These are phyloP conservation scores for Tolypocladium guangdongense DNA, from an alignment of 2,329 filamentous ascomycete species.

Conservation along the genomic window DNA sequence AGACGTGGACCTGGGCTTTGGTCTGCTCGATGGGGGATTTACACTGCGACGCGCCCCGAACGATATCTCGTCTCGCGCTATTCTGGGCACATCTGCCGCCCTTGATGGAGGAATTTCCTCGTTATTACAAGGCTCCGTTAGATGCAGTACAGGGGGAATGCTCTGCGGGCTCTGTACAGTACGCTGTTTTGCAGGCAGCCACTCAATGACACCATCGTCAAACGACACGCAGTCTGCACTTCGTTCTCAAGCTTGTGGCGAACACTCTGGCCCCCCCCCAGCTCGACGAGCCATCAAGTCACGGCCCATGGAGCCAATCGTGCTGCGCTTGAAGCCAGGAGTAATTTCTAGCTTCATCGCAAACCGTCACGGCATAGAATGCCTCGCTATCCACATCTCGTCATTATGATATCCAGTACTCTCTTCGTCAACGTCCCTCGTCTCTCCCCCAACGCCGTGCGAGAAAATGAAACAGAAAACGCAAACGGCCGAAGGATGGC, in stretches of 20 bases:
- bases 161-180: background rate
- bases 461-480: background rate
- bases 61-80: background rate
- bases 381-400: background rate
- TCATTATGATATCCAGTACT: background rate
- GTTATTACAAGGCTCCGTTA: background rate
- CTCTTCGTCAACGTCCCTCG: background rate
- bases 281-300: background rate
- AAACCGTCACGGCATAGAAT: background rate
- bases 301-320: background rate
- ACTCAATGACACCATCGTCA: background rate
- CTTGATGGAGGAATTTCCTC: background rate
- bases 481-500: background rate
- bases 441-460: slow-evolving; percentile 1
- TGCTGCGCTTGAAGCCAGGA: background rate
- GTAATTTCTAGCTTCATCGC: background rate
- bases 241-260: background rate
- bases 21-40: too few species aligned
- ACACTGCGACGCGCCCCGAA: background rate
- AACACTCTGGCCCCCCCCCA: too few species aligned
- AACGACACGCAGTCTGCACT: background rate
- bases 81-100: background rate
- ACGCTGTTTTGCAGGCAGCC: background rate
- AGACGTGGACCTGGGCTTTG: background rate
- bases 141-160: background rate